phyloP scores from a whole-genome alignment of 2,329 filamentous ascomycete genomes.

The Sporothrix curviconia region DNA sequence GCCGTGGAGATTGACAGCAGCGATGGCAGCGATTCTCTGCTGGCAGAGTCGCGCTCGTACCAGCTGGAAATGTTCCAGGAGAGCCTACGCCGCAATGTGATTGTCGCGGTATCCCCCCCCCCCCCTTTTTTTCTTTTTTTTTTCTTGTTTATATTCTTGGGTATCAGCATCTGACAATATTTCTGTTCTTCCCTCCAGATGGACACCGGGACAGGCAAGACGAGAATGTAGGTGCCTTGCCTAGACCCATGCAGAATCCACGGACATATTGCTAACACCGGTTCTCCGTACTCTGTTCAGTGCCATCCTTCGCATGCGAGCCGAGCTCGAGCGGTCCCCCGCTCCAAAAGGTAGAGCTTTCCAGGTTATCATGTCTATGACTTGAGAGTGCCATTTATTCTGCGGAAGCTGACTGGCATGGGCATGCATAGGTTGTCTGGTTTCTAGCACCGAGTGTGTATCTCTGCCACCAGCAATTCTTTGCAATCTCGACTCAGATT shows the following conservation, averaged over 20 bases:
- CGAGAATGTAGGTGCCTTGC: constrained; percentile 54
- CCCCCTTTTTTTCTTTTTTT: background rate
- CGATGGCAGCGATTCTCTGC: background rate
- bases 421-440: constrained; percentile 52
- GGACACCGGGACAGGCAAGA: constrained; percentile 76
- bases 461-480: constrained; percentile 60
- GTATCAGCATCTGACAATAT: too few relatives aligned
- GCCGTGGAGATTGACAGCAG: background rate
- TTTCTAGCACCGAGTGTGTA: constrained; percentile 65
- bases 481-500: constrained; percentile 54
- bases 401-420: background rate
- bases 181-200: constrained; percentile 43
- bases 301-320: constrained; percentile 60
- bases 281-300: too few relatives aligned
- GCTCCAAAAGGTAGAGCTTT: constrained; percentile 36
- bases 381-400: too few relatives aligned
- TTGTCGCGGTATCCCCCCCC: constrained; percentile 52
- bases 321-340: constrained; percentile 51
- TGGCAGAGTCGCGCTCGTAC: constrained; percentile 44
- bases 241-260: background rate
- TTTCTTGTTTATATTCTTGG: too few relatives aligned
- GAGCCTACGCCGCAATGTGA: constrained; percentile 62
- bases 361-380: too few relatives aligned
- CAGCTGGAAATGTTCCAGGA: constrained; percentile 70
- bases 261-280: background rate